phyloP scores from a whole-genome alignment of 177 flowering plant species.

The Vitis hybrid region DNA sequence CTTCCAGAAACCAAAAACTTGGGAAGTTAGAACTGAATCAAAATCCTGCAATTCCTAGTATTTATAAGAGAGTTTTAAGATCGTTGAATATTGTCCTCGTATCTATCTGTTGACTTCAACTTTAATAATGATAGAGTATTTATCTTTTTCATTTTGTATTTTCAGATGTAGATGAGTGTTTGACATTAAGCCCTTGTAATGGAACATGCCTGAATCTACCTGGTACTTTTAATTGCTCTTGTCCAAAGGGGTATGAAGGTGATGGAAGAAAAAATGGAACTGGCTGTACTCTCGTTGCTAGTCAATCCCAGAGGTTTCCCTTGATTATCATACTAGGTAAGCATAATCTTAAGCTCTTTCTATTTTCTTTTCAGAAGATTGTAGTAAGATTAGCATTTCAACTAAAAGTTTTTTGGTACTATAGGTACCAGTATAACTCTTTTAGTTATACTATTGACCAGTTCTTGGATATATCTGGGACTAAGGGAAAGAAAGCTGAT shows the following conservation, averaged over 20 bases:
- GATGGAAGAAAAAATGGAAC: conserved; percentile 1
- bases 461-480: not conserved
- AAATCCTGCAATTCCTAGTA: too few species aligned
- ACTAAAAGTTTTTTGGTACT: too few species aligned
- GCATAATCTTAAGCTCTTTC: too few species aligned
- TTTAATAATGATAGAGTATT: too few species aligned
- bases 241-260: conserved; percentile 1
- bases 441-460: not conserved
- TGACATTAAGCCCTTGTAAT: not conserved
- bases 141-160: not conserved
- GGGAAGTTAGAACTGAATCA: too few species aligned
- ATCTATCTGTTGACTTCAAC: too few species aligned
- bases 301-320: not conserved
- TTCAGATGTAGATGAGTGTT: conserved; percentile 3
- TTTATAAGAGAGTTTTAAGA: too few species aligned
- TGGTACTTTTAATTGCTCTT: conserved; percentile 1
- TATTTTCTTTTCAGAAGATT: too few species aligned
- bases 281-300: not conserved
- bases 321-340: too few species aligned
- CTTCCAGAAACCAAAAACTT: too few species aligned
- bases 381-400: too few species aligned
- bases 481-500: not conserved
- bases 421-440: not conserved
- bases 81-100: too few species aligned
- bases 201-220: not conserved